A percentile compares a stretch with the other conserved stretches of the same genome.
phyloP scores from a whole-genome alignment of 441 rosid genomes.

The Gossypium davidsonii region DNA sequence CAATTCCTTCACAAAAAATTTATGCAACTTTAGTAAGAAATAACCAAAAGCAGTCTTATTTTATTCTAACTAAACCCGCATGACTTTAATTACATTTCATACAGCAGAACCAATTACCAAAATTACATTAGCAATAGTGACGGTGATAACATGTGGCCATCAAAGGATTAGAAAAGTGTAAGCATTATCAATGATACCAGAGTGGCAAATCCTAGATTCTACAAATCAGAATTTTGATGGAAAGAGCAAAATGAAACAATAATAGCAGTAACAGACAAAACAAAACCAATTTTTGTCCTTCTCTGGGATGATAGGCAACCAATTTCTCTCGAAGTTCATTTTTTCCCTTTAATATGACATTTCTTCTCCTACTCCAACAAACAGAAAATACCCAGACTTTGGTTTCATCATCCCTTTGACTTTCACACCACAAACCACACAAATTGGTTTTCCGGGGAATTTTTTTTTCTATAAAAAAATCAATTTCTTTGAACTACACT shows the following conservation, averaged over 20 bases:
- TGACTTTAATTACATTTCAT: neutral
- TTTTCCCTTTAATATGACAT: neutral
- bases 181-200: neutral
- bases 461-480: neutral
- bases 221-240: neutral
- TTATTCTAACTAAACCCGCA: neutral
- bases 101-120: neutral
- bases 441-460: neutral
- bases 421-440: conserved; percentile 6
- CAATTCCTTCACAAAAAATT: neutral
- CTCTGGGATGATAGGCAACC: conserved; percentile 15
- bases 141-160: neutral
- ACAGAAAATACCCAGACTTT: conserved; percentile 1
- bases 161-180: neutral
- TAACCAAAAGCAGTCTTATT: neutral
- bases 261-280: neutral
- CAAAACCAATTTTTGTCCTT: neutral
- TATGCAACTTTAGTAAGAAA: neutral
- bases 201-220: neutral
- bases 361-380: neutral
- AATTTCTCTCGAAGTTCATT: neutral
- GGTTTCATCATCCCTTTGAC: neutral
- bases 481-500: neutral
- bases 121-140: neutral
- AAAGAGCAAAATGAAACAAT: neutral